Base-by-base conservation (phyloP, 129 eudicot genomes). In the Artemisia annua region DNA sequence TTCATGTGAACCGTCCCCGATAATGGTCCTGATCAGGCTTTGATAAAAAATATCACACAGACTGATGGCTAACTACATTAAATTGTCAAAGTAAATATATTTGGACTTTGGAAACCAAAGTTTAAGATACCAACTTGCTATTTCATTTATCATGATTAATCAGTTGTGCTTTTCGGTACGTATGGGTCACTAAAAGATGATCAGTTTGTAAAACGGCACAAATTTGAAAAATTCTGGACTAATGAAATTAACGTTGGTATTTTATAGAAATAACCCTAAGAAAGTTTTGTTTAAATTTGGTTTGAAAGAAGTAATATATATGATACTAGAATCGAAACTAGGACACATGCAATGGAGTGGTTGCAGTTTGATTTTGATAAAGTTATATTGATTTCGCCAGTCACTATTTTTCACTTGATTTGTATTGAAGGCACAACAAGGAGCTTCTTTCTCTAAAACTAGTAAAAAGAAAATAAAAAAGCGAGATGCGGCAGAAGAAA, bases 401-500 rank as follows among this genome's bases (percentile, higher is more conserved):
- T 54, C 24, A 7, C 24, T 16, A 1, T 15, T 54, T 16, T 15
- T 16, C 17, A 16, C 59, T 54, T 54, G 59, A 54, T 54, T 54
- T 54, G 59, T 10, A 54, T 1, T 15, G 11, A 54, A 54, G 24
- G 24, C 59, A 54, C 59, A 53, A 53, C 59, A 54, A 54, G 24
- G 22, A 20, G 19, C 10, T 54, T 54, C 4, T 54, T 54, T 19
- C 60, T 54, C 60, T 6, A 54, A 53, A 16, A 19, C 60, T 54
- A 54, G 60, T 54, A 16, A 54, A 54, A 19, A 54, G 59, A 16
- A n/a, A 19, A 54, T 32, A 32, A 32, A 32, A 32, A 32, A 32
- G 6, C 43, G 14, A 63, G 96, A 87, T 48, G 88, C 70, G 11
- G 87, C 62, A 59, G 95, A 85, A 71, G 98, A 89, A 73, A 89